Base-by-base conservation (phyloP, 352 stramenopile genomes). In the Globisporangium paroecandrum region DNA sequence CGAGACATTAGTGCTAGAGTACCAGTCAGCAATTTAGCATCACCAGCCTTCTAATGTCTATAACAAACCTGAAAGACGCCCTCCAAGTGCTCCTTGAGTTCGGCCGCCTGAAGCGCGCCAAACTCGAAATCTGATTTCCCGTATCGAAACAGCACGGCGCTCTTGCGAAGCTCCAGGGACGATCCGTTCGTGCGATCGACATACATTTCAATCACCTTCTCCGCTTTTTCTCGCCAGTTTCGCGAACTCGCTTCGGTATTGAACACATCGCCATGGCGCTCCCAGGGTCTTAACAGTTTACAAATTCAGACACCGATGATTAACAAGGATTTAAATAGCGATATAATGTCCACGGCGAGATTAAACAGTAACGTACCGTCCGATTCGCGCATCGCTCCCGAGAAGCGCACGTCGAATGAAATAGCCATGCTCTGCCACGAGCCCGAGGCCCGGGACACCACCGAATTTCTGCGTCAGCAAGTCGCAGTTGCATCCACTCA, bases 41-140 rank as follows among this genome's bases (percentile, higher is more conserved):
- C 5, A 22, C 4, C n/a, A 49, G 6, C 41, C 1, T 49, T 22
- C 41, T 20, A 49, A 49, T 4, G 0, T 15, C 2, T 49, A 7
- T 49, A 7, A 49, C 41, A 22, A 49, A 49, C 41, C 41, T 91
- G 72, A 72, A 99, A 90, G 6, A 98, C 88, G 36, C 91, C 92
- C 34, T 93, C 90, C n/a, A 99, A 69, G 68, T 99, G 97, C 63
- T 99, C 91, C 74, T 99, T 97, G 13, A 99, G 78, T 77, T 98
- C 97, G 36, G 96, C 94, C 5, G 96, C 97, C 72, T 99, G 98
- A 55, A 99, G 76, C 47, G 89, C 87, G 22, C 98, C 98, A 80
- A 99, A 99, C 73, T 99, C 98, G 56, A 98, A 97, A 77, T 99
- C 98, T 6, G 97, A 97, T 74, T 99, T 98, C 65, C 94, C 92